phyloP scores from a whole-genome alignment of 1,284 basidiomycete genomes.

The Boletus semigastroideus region DNA sequence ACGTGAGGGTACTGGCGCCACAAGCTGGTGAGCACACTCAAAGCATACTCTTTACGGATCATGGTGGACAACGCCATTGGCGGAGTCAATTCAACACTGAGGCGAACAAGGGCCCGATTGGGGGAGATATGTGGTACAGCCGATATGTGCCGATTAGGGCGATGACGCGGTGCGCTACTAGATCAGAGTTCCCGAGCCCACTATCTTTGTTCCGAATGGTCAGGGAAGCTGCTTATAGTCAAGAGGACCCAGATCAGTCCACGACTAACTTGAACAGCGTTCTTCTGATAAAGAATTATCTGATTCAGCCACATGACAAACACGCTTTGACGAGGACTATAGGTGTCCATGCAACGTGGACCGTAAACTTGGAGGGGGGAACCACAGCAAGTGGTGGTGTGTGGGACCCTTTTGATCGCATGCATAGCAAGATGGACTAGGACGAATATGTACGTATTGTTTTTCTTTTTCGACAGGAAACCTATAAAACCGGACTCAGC shows the following conservation, averaged over 20 bases:
- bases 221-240: conserved; percentile 29
- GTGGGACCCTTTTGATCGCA: conserved; percentile 29
- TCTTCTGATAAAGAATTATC: conserved; percentile 31
- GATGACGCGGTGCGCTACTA: conserved; percentile 15
- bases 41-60: conserved; percentile 9
- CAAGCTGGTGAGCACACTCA: background rate
- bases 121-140: conserved; percentile 1
- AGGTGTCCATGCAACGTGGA: conserved; percentile 19
- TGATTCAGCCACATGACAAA: conserved; percentile 35
- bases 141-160: conserved; percentile 21
- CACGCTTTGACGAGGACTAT: conserved; percentile 13
- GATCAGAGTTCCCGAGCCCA: conserved; percentile 24
- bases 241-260: conserved; percentile 20
- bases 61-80: background rate
- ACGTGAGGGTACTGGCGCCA: conserved; percentile 8
- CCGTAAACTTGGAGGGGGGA: conserved; percentile 14
- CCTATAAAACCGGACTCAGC: conserved; percentile 29
- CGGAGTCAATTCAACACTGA: conserved; percentile 7
- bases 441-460: conserved; percentile 32
- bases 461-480: conserved; percentile 24
- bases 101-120: conserved; percentile 14
- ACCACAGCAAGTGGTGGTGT: conserved; percentile 29
- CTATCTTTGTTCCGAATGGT: conserved; percentile 28
- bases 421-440: conserved; percentile 21
- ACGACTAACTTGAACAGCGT: conserved; percentile 8